These are phyloP conservation scores for Cucurbita argyrosperma DNA, from an alignment of 306 rosid species.

Conservation along the genomic window DNA sequence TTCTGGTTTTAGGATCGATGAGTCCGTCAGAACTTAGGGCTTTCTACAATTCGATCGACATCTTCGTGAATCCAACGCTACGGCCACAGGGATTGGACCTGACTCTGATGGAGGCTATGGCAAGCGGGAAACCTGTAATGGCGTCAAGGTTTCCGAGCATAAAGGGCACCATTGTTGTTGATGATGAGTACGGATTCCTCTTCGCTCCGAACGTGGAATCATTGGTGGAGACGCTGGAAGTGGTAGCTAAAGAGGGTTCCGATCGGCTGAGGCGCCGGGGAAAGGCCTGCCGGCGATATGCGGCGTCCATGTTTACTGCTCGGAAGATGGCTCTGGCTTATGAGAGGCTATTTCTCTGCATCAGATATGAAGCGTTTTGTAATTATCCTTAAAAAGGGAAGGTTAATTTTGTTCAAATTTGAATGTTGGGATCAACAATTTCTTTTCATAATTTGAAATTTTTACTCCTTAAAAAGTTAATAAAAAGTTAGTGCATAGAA, in stretches of 20 bases:
- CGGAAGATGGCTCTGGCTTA: slow-evolving; percentile 79
- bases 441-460: not conserved
- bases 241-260: slow-evolving; percentile 51
- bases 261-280: slow-evolving; percentile 53
- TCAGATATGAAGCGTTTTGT: slow-evolving; percentile 53
- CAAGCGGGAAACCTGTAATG: slow-evolving; percentile 74
- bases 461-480: too few species aligned
- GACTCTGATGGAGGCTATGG: slow-evolving; percentile 92
- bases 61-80: slow-evolving; percentile 76
- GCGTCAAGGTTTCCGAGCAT: slow-evolving; percentile 85
- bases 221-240: slow-evolving; percentile 44
- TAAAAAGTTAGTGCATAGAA: too few species aligned
- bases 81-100: slow-evolving; percentile 93
- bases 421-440: not conserved
- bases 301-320: slow-evolving; percentile 73
- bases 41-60: slow-evolving; percentile 68
- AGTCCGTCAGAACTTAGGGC: slow-evolving; percentile 45
- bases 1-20: slow-evolving; percentile 70
- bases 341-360: slow-evolving; percentile 74
- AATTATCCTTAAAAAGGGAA: slow-evolving; percentile 26
- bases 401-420: not conserved
- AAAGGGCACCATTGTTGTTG: slow-evolving; percentile 60
- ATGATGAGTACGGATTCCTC: slow-evolving; percentile 65
- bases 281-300: slow-evolving; percentile 50
- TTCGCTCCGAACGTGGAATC: slow-evolving; percentile 86